These are phyloP conservation scores for Talaromyces adpressus DNA, from an alignment of 495 filamentous ascomycete species.

Conservation along the genomic window DNA sequence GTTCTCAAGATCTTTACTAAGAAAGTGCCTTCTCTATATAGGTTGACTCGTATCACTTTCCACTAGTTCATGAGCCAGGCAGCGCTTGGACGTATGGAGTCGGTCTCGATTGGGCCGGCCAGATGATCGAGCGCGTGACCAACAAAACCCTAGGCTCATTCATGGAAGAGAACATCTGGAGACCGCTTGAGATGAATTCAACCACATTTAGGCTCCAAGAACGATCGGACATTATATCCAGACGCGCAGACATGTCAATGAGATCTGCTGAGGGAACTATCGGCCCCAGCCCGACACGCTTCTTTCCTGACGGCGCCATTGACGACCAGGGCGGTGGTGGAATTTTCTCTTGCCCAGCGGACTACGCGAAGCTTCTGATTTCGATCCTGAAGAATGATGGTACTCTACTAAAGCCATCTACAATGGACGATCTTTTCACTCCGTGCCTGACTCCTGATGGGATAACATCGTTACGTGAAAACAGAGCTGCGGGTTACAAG, in stretches of 20 bases:
- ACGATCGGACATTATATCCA: not conserved
- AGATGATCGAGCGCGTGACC: conserved; percentile 9
- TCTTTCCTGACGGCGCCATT: not conserved
- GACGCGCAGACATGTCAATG: not conserved
- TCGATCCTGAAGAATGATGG: not conserved
- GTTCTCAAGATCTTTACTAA: too few species aligned
- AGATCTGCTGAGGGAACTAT: not conserved
- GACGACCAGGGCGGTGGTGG: not conserved
- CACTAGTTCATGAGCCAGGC: conserved; percentile 48
- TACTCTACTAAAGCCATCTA: not conserved
- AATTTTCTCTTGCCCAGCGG: not conserved
- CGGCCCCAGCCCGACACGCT: not conserved
- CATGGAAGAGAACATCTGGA: not conserved
- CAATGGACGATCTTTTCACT: not conserved
- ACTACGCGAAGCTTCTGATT: not conserved
- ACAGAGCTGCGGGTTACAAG: not conserved
- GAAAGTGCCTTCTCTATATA: not conserved
- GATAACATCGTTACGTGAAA: not conserved
- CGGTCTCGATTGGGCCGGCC: conserved; percentile 50
- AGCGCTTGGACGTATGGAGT: conserved; percentile 46
- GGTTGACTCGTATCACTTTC: conserved; percentile 10
- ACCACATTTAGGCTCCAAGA: not conserved
- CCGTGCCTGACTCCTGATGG: not conserved
- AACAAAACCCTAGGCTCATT: not conserved
- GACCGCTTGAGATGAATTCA: conserved; percentile 2